These are phyloP conservation scores for Cryphonectria parasitica DNA, from an alignment of 2,329 filamentous ascomycete species.

Conservation along the genomic window DNA sequence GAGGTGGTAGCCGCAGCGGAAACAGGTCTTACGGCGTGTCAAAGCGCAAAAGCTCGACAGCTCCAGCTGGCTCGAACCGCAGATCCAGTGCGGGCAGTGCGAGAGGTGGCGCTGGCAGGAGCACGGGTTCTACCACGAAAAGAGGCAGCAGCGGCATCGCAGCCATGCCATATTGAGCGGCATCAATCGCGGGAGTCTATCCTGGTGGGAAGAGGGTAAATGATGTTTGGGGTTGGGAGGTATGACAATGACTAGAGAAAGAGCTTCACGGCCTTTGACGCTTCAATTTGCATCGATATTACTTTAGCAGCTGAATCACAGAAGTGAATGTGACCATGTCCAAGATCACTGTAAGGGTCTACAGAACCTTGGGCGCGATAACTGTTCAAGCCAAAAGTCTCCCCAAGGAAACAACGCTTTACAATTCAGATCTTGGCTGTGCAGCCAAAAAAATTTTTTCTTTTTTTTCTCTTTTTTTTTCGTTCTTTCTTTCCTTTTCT, in stretches of 20 bases:
- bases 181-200: too few species aligned
- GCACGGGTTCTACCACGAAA: conserved; percentile 13
- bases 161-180: conserved; percentile 25
- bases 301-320: not conserved
- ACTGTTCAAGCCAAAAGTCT: too few species aligned
- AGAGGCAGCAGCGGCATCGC: conserved; percentile 20
- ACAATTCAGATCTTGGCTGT: not conserved
- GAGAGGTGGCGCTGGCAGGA: conserved; percentile 17
- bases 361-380: too few species aligned
- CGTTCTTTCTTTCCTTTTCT: too few species aligned
- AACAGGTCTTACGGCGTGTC: conserved; percentile 31
- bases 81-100: conserved; percentile 20
- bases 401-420: not conserved
- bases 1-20: conserved; percentile 26
- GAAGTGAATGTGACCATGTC: not conserved
- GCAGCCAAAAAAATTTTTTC: too few species aligned
- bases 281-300: not conserved
- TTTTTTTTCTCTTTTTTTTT: too few species aligned
- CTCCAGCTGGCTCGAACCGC: not conserved
- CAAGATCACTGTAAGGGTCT: not conserved
- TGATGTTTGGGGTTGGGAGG: not conserved
- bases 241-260: not conserved
- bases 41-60: conserved; percentile 30
- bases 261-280: not conserved
- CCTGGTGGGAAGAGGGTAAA: not conserved